A percentile compares a stretch with the other conserved stretches of the same genome.
phyloP scores from a whole-genome alignment of 2,329 filamentous ascomycete species.

The Ambrosiella cleistominuta region DNA sequence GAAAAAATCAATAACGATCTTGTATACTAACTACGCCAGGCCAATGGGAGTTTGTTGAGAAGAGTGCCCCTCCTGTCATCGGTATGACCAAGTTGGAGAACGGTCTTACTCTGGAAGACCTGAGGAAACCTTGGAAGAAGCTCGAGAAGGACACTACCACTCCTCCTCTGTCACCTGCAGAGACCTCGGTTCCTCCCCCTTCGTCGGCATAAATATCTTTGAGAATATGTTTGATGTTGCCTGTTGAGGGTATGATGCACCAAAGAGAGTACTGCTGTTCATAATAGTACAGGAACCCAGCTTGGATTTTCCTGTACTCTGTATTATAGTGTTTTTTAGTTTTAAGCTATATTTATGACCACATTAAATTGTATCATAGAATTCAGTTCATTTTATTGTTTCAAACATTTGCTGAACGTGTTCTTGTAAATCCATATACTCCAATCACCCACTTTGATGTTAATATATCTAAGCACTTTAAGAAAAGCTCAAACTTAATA shows the following conservation, averaged over 20 bases:
- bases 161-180: neutral
- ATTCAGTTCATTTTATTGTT: neutral
- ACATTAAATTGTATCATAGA: neutral
- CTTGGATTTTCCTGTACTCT: neutral
- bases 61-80: constrained; percentile 75
- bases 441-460: too few relatives aligned
- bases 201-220: constrained; percentile 1
- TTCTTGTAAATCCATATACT: too few relatives aligned
- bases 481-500: neutral
- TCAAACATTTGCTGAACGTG: neutral
- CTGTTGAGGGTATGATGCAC: neutral
- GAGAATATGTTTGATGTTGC: neutral
- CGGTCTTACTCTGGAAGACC: constrained; percentile 62
- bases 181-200: neutral
- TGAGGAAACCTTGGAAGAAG: constrained; percentile 58
- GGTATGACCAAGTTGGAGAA: constrained; percentile 73
- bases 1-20: neutral
- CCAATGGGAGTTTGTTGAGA: constrained; percentile 84
- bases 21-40: constrained; percentile 29
- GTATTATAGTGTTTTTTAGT: constrained; percentile 12
- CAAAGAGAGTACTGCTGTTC: neutral
- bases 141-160: neutral
- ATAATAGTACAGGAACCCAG: neutral
- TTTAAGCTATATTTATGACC: neutral
- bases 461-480: too few relatives aligned